phyloP scores from a whole-genome alignment of 148 eudicot genomes.

The Amaranthus hypochondriacus region DNA sequence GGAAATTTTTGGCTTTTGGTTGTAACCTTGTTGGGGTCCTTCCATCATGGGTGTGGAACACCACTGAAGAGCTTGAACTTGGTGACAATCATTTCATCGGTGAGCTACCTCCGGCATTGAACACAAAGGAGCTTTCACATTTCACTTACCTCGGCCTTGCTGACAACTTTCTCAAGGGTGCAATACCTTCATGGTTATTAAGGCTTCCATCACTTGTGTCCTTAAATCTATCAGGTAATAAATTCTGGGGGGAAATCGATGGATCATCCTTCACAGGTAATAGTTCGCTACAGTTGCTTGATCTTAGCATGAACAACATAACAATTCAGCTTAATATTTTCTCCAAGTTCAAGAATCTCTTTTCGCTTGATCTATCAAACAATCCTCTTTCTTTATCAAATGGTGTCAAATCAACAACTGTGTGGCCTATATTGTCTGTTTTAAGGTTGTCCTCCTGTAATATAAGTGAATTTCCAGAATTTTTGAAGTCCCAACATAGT shows the following conservation, averaged over 20 bases:
- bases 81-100: conserved; percentile 5
- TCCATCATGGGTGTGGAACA: neutral
- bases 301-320: neutral
- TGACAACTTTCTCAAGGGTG: conserved; percentile 11
- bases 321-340: neutral
- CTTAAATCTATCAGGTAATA: neutral
- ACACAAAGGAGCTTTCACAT: neutral
- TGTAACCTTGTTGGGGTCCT: no score
- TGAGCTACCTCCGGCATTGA: neutral
- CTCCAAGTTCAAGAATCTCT: neutral
- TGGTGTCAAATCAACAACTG: neutral
- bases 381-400: neutral
- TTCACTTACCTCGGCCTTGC: neutral
- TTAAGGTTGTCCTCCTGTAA: neutral
- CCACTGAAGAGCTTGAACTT: neutral
- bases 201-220: conserved; percentile 1
- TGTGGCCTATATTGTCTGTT: neutral
- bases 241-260: neutral
- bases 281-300: neutral
- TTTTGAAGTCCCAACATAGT: neutral
- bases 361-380: neutral
- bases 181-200: conserved; percentile 6
- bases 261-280: neutral
- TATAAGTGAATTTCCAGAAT: neutral
- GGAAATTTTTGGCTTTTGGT: no score